Percentiles rank a stretch among this genome's conserved stretches.
Conservation (phyloP, 1,139 yeast species). For the Keqinozyma sinolaborantium region DNA sequence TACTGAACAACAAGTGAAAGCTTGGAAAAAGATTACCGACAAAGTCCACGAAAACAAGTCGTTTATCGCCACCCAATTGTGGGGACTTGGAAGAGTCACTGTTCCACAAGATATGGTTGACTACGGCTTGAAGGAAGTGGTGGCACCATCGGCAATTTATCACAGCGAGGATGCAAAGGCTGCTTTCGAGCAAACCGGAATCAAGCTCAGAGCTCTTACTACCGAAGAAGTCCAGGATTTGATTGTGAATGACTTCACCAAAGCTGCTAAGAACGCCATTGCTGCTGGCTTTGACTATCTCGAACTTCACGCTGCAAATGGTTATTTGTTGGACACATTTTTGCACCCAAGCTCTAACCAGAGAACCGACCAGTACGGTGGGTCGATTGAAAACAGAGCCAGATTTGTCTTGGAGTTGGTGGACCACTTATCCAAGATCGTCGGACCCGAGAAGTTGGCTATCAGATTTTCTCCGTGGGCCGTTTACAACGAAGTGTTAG, state of each 20-base stretch:
- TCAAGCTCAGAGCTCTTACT: slow-evolving; percentile 36
- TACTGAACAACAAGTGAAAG: slow-evolving; percentile 36
- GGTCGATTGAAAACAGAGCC: slow-evolving; percentile 62
- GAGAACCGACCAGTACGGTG: slow-evolving; percentile 65
- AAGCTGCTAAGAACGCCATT: slow-evolving; percentile 45
- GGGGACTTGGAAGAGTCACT: slow-evolving; percentile 59
- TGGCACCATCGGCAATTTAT: slow-evolving; percentile 23
- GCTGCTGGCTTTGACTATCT: slow-evolving; percentile 69
- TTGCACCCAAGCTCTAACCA: slow-evolving; percentile 42
- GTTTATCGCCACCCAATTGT: slow-evolving; percentile 50
- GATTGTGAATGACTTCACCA: slow-evolving; percentile 25
- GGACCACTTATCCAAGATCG: slow-evolving; percentile 40
- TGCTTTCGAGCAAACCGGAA: slow-evolving; percentile 24
- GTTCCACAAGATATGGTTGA: slow-evolving; percentile 36
- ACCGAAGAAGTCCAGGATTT: slow-evolving; percentile 37
- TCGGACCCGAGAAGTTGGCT: slow-evolving; percentile 55
- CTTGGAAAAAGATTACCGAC: slow-evolving; percentile 48
- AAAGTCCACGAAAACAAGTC: slow-evolving; percentile 54
- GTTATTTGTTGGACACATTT: slow-evolving; percentile 63
- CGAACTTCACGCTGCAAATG: slow-evolving; percentile 68
- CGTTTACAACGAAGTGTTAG: slow-evolving; percentile 34
- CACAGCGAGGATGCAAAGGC: slow-evolving; percentile 15
- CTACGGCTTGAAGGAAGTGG: slow-evolving; percentile 17
- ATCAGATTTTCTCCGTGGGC: slow-evolving; percentile 65
- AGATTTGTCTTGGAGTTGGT: slow-evolving; percentile 54